Percentiles rank a stretch among this genome's conserved stretches.
Conservation (phyloP, 148 eudicot genomes). For the Amaranthus palmeri region DNA sequence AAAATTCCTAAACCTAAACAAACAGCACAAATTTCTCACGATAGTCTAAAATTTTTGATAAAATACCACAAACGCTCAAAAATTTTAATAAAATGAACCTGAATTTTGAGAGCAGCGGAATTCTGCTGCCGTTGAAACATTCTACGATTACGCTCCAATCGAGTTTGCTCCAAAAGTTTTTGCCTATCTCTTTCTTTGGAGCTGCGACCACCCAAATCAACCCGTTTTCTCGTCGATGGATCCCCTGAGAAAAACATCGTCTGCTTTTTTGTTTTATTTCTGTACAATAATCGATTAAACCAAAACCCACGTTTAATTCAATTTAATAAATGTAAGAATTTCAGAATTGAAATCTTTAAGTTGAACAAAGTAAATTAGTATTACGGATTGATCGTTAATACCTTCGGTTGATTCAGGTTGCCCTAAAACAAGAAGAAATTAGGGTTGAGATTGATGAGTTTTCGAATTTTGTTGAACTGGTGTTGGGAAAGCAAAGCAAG, state of each 20-base stretch:
- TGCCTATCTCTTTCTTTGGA: constrained; percentile 86
- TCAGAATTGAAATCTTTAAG: neutral
- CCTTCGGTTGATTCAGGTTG: neutral
- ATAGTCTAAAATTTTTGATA: neutral
- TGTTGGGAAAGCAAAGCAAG: neutral
- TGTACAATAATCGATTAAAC: neutral
- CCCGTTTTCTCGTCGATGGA: constrained; percentile 72
- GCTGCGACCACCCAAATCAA: constrained; percentile 95
- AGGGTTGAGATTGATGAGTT: neutral
- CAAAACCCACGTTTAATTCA: neutral
- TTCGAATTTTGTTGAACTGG: neutral
- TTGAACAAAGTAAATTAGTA: neutral
- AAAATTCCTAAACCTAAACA: neutral
- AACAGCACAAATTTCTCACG: neutral
- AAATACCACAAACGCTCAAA: neutral
- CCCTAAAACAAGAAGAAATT: neutral
- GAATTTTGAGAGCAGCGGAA: constrained; percentile 74
- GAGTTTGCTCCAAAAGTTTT: constrained; percentile 86
- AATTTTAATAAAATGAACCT: constrained; percentile 37
- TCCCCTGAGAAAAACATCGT: constrained; percentile 88
- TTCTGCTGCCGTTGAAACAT: constrained; percentile 57
- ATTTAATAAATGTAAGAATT: neutral
- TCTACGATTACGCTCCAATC: constrained; percentile 71
- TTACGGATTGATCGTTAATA: too few species aligned
- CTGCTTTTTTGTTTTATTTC: neutral